These are phyloP conservation scores for Penicillium glabrum DNA, from an alignment of 2,329 filamentous ascomycete species.

Conservation along the genomic window DNA sequence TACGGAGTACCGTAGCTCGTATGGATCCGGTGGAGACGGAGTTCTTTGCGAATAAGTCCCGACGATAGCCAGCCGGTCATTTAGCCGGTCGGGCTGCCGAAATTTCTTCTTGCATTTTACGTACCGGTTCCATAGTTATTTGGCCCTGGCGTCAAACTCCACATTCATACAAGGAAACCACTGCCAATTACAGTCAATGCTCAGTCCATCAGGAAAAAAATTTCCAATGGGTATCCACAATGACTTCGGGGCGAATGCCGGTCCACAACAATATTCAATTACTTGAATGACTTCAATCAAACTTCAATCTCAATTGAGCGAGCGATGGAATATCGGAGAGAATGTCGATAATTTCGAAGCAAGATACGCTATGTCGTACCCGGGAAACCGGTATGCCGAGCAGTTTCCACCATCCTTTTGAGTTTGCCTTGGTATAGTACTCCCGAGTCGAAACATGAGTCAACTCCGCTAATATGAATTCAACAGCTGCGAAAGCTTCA, in stretches of 20 bases:
- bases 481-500: slow-evolving; percentile 3
- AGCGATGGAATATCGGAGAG: not conserved
- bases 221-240: not conserved
- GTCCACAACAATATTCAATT: not conserved
- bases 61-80: not conserved
- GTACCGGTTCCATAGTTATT: not conserved
- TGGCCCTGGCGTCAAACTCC: not conserved
- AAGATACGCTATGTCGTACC: not conserved
- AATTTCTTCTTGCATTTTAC: not conserved
- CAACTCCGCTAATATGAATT: not conserved
- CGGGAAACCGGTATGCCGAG: not conserved
- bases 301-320: not conserved
- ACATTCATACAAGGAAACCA: not conserved
- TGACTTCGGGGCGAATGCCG: not conserved
- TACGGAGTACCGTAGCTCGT: not conserved
- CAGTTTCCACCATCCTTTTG: not conserved
- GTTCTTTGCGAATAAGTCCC: not conserved
- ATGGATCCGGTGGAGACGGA: not conserved
- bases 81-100: not conserved
- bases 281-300: not conserved
- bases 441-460: not conserved
- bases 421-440: not conserved
- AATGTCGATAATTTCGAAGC: not conserved
- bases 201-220: not conserved
- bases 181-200: not conserved